Percentiles rank a stretch among this genome's conserved stretches.
Conservation (phyloP, 371 early-diverging fungal species). For the Lichtheimia hyalospora region DNA sequence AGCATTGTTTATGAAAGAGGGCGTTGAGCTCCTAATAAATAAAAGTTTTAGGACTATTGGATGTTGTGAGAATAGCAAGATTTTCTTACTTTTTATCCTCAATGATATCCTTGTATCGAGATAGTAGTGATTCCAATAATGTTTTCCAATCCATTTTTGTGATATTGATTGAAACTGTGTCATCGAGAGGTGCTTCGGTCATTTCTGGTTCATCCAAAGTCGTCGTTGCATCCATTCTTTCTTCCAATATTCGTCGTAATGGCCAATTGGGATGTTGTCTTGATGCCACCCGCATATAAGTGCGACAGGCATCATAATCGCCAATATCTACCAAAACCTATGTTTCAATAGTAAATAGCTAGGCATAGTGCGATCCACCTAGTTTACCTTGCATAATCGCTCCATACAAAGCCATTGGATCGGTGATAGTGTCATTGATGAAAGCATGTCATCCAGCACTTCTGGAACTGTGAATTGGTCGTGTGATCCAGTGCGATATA, state of each 20-base stretch:
- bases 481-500: not conserved
- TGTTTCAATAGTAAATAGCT: not conserved
- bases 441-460: constrained; percentile 9
- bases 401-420: constrained; percentile 60
- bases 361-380: not conserved
- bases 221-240: constrained; percentile 5
- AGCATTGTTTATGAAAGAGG: no score
- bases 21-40: not conserved
- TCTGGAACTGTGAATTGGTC: not conserved
- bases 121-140: constrained; percentile 6
- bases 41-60: no score
- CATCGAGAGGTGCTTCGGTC: not conserved
- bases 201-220: not conserved
- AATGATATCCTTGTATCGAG: constrained; percentile 5
- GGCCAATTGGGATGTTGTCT: constrained; percentile 36
- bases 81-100: not conserved
- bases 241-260: constrained; percentile 29
- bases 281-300: constrained; percentile 35
- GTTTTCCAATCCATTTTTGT: constrained; percentile 8
- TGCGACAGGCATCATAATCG: constrained; percentile 45
- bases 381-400: constrained; percentile 49
- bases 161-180: constrained; percentile 5
- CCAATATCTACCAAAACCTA: constrained; percentile 62
- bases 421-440: constrained; percentile 8
- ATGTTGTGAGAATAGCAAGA: no score